Conservation (phyloP, 192 early-diverging fungal species). For the Spizellomyces sp. region DNA sequence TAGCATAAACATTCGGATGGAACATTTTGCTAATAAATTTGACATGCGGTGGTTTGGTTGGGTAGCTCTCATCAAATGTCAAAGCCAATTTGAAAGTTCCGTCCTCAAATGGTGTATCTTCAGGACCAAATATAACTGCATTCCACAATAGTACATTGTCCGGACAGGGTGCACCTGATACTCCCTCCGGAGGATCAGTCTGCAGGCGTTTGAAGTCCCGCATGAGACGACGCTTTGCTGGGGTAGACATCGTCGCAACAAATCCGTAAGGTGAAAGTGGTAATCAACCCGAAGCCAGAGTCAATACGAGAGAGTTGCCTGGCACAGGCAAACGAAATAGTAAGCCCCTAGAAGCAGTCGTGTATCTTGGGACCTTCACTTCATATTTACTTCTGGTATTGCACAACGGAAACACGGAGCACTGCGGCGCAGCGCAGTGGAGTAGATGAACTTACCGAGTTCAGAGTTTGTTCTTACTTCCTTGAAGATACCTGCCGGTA, state of each 20-base stretch:
- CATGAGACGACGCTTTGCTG: slow-evolving; percentile 93
- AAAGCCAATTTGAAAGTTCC: slow-evolving; percentile 91
- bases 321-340: too few relatives aligned
- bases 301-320: too few relatives aligned
- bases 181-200: slow-evolving; percentile 87
- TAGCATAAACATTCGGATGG: slow-evolving; percentile 96
- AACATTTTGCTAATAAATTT: slow-evolving; percentile 96
- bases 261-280: background rate
- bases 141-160: slow-evolving; percentile 99
- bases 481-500: too few relatives aligned
- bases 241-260: slow-evolving; percentile 78
- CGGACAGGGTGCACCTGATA: slow-evolving; percentile 87
- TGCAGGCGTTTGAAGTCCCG: slow-evolving; percentile 96
- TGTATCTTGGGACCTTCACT: too few relatives aligned
- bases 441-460: too few relatives aligned
- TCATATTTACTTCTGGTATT: too few relatives aligned
- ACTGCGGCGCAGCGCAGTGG: too few relatives aligned
- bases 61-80: slow-evolving; percentile 96
- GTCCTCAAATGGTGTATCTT: slow-evolving; percentile 97
- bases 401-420: too few relatives aligned
- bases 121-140: slow-evolving; percentile 95
- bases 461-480: too few relatives aligned
- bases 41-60: slow-evolving; percentile 95
- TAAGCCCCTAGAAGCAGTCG: too few relatives aligned
- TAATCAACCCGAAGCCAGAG: too few relatives aligned